Evolutionary conservation across 768 basidiomycete genomes (phyloP).

Genomic region (Hypholoma sublateritium): DNA sequence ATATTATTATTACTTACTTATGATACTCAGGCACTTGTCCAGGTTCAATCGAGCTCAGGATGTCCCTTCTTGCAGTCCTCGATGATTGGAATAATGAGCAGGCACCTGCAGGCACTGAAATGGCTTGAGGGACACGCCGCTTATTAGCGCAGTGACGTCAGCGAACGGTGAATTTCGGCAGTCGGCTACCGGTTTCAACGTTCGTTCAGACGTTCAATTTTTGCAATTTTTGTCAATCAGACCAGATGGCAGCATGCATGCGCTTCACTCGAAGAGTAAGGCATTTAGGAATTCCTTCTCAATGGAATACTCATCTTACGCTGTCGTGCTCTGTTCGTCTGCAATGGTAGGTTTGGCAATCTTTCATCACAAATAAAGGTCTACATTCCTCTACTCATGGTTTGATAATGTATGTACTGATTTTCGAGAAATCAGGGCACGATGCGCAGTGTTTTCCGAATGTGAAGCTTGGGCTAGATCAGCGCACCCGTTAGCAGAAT

Average conservation of each 20-base stretch:
- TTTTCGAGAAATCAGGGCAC: constrained; percentile 52
- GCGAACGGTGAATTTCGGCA: no score
- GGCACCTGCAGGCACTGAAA: no score
- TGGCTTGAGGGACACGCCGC: no score
- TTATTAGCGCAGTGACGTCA: no score
- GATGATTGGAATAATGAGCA: no score
- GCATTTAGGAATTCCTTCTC: background rate
- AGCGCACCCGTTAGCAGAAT: background rate
- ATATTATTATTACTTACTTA: no score
- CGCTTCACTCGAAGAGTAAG: constrained; percentile 66
- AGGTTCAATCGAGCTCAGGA: no score
- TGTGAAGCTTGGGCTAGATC: constrained; percentile 33
- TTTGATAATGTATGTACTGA: background rate
- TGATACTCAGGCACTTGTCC: no score
- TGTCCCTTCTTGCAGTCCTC: no score
- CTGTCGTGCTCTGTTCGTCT: no score
- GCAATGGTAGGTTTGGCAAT: constrained; percentile 69
- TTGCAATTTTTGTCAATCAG: background rate
- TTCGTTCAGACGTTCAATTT: background rate
- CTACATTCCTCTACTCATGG: constrained; percentile 4
- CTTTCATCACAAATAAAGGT: constrained; percentile 78
- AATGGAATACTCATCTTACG: background rate
- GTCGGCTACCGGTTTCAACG: no score
- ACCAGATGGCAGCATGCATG: constrained; percentile 62
- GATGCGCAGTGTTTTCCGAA: constrained; percentile 81